Conservation (phyloP, 306 rosid species). For the Lablab purpureus region DNA sequence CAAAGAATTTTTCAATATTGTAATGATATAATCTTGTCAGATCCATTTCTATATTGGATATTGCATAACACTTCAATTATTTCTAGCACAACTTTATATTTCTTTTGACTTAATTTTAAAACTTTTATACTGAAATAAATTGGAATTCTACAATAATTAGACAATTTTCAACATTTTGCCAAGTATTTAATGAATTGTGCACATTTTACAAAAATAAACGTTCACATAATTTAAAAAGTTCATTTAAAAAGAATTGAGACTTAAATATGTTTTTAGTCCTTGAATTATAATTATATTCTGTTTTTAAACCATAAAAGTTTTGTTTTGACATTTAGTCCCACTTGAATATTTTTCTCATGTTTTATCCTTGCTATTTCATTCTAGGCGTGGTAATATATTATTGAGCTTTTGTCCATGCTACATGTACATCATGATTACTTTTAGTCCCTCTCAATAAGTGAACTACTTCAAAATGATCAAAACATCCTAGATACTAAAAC, state of each 20-base stretch:
- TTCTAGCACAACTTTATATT: background rate
- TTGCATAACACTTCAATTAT: background rate
- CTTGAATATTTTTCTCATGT: too few relatives aligned
- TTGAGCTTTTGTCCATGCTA: too few relatives aligned
- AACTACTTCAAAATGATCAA: too few relatives aligned
- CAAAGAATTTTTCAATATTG: conserved; percentile 11
- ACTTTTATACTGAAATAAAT: background rate
- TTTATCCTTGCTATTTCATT: too few relatives aligned
- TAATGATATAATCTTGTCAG: background rate
- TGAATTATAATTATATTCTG: too few relatives aligned
- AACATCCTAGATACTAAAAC: too few relatives aligned
- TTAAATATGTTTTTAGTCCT: too few relatives aligned
- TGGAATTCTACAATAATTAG: background rate
- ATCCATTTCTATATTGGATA: background rate
- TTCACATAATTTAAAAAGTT: background rate
- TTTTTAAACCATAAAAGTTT: too few relatives aligned
- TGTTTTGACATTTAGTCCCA: too few relatives aligned
- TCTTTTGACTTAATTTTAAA: background rate
- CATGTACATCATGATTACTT: too few relatives aligned
- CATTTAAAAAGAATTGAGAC: background rate
- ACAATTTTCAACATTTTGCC: background rate
- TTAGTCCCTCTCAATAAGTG: too few relatives aligned
- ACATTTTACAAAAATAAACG: background rate
- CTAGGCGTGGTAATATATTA: too few relatives aligned
- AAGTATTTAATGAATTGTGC: background rate